Evolutionary conservation across 2,329 filamentous ascomycete genomes (phyloP).

Genomic region (Ophiostoma pallidulum): DNA sequence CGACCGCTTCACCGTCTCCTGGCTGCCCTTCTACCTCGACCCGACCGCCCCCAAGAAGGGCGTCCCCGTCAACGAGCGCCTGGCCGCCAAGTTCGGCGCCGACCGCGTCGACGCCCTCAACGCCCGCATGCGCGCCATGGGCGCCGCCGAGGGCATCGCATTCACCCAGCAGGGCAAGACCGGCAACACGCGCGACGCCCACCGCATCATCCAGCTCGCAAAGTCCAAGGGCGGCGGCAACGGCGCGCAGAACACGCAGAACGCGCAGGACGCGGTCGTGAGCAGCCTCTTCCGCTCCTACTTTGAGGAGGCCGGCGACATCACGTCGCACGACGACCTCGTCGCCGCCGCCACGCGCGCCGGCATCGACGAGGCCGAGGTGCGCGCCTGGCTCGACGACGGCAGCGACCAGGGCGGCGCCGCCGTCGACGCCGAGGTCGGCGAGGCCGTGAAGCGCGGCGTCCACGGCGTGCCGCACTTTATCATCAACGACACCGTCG

Average conservation of each 20-base stretch:
- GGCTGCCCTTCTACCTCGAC: slow-evolving; percentile 75
- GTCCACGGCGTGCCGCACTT: slow-evolving; percentile 67
- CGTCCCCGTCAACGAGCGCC: slow-evolving; percentile 40
- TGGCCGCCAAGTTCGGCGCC: slow-evolving; percentile 56
- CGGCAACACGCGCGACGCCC: slow-evolving; percentile 71
- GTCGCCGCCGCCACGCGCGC: slow-evolving; percentile 41
- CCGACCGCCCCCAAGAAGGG: slow-evolving; percentile 45
- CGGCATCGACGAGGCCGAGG: slow-evolving; percentile 43
- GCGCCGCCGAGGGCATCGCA: slow-evolving; percentile 57
- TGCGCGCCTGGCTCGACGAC: slow-evolving; percentile 43
- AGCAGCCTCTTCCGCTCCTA: slow-evolving; percentile 56
- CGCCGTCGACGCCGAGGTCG: slow-evolving; percentile 48
- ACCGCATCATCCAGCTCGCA: slow-evolving; percentile 65
- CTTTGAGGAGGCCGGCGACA: slow-evolving; percentile 55
- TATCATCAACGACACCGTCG: slow-evolving; percentile 57
- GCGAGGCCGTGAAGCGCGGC: slow-evolving; percentile 38
- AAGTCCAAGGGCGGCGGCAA: slow-evolving; percentile 29
- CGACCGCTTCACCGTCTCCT: slow-evolving; percentile 64
- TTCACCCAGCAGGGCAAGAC: slow-evolving; percentile 63
- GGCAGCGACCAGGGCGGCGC: slow-evolving; percentile 44
- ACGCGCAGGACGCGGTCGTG: slow-evolving; percentile 37
- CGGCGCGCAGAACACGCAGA: not conserved
- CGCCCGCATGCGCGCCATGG: slow-evolving; percentile 41
- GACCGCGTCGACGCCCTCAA: slow-evolving; percentile 32
- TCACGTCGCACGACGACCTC: slow-evolving; percentile 48